A percentile compares a stretch with the other conserved stretches of the same genome.
These are phyloP conservation scores for Pythium pyrilobum DNA, from an alignment of 352 stramenopile species.

Conservation along the genomic window DNA sequence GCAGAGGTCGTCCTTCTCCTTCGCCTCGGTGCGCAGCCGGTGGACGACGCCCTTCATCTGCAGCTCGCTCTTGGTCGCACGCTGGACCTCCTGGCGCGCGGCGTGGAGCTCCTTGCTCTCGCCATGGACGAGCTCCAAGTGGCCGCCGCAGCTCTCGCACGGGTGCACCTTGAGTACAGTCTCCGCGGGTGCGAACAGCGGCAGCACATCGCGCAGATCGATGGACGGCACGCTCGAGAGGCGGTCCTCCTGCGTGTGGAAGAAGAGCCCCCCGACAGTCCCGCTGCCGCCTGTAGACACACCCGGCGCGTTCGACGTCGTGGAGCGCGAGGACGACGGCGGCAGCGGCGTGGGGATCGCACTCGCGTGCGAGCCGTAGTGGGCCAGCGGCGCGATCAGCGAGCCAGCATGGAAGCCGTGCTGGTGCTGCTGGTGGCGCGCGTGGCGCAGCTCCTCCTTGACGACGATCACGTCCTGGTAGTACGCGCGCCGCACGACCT, in stretches of 20 bases:
- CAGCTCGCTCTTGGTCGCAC: slow-evolving; percentile 62
- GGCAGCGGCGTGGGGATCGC: background rate
- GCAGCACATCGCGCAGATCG: slow-evolving; percentile 59
- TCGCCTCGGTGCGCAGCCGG: slow-evolving; percentile 56
- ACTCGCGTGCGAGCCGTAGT: background rate
- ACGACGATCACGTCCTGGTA: slow-evolving; percentile 81
- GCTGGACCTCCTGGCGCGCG: slow-evolving; percentile 56
- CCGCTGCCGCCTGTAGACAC: background rate
- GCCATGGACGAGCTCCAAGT: slow-evolving; percentile 74
- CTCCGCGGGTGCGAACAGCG: slow-evolving; percentile 68
- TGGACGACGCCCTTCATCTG: slow-evolving; percentile 65
- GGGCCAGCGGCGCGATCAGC: too few species aligned
- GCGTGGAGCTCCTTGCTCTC: slow-evolving; percentile 72
- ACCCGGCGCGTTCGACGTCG: slow-evolving; percentile 3
- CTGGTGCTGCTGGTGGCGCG: background rate
- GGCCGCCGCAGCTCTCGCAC: slow-evolving; percentile 62
- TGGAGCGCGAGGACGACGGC: slow-evolving; percentile 14
- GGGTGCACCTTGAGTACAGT: slow-evolving; percentile 69
- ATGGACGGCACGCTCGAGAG: slow-evolving; percentile 64
- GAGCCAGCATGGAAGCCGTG: too few species aligned
- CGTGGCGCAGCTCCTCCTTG: slow-evolving; percentile 67
- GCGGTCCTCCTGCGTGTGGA: slow-evolving; percentile 22
- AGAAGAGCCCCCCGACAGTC: background rate
- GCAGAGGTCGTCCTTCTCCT: slow-evolving; percentile 68
- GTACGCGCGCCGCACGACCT: slow-evolving; percentile 70